Evolutionary conservation across 352 stramenopile genomes (phyloP), one percentile per base, ranked within the genome.

Genomic region (Phytophthora constricta): DNA sequence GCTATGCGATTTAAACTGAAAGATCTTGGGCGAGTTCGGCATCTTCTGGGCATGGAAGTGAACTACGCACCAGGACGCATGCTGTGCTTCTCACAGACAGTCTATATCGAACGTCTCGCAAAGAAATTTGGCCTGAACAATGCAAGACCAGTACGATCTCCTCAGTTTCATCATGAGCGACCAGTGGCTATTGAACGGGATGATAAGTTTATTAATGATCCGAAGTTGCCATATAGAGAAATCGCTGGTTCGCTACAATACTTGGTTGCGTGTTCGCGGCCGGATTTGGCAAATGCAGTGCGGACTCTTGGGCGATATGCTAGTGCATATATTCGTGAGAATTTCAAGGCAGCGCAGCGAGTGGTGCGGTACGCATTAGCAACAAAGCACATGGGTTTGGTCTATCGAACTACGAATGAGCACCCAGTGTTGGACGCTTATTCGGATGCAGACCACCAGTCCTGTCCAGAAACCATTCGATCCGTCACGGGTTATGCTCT

Each of bases 181-280:
- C 41, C 19, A 14, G 10, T 20, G 20, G 7, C 34, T 10, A 43
- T 60, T 20, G 53, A 60, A 8, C 39, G 9, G 3, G 39, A 51
- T 8, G 2, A n/a, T 17, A 19, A 4, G 5, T 43, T 43, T 3
- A 60, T 60, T 11, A 52, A 52, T 39, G 39, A 52, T 22, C 53
- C 53, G 19, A 51, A 45, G 0, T 26, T 60, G 4, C 53, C 41
- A 17, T 60, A 50, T 27, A 33, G 39, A 11, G 39, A 60, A 10
- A 51, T 60, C 2, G 53, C 50, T 2, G 51, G 25, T 10, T 60
- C n/a, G 2, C 26, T 60, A 25, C 53, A 52, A 25, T 60, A 60
- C 13, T 14, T 51, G 11, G 39, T 60, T 1, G 10, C 17, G 7
- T 60, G 53, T 5, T 51, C 53, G 19, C 53, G 39, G 8, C 39